phyloP scores from a whole-genome alignment of 352 stramenopile species.

The Pelagophyceae sp. region DNA sequence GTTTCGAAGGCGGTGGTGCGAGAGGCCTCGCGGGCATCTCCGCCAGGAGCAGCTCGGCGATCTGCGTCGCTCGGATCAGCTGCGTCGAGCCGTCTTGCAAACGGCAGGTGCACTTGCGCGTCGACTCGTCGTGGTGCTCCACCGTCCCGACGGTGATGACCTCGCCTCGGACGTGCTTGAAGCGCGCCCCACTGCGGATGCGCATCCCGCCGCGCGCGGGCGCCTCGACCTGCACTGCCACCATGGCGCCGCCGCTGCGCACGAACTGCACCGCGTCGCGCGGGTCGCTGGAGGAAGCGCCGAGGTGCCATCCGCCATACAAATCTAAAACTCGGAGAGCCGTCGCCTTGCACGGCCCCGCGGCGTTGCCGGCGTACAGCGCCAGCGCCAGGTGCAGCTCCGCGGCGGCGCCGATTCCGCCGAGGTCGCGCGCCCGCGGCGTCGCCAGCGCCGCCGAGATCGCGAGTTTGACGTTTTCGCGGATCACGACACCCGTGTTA shows the following conservation, averaged over 20 bases:
- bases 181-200: neutral
- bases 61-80: neutral
- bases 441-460: neutral
- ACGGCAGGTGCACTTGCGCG: neutral
- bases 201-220: neutral
- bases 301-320: conserved; percentile 1
- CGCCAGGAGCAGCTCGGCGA: neutral
- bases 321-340: neutral
- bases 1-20: no score
- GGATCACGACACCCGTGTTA: neutral
- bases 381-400: conserved; percentile 4
- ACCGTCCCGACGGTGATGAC: conserved; percentile 2
- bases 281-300: neutral
- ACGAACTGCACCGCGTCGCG: neutral
- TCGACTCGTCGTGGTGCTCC: neutral
- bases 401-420: neutral
- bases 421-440: neutral
- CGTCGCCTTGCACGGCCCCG: conserved; percentile 12
- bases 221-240: neutral
- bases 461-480: conserved; percentile 9
- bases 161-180: neutral
- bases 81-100: neutral
- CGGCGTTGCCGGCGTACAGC: conserved; percentile 10
- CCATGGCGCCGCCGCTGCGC: neutral
- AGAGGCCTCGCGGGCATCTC: neutral